phyloP scores from a whole-genome alignment of 2,329 filamentous ascomycete species.

The Triangularia setosa region DNA sequence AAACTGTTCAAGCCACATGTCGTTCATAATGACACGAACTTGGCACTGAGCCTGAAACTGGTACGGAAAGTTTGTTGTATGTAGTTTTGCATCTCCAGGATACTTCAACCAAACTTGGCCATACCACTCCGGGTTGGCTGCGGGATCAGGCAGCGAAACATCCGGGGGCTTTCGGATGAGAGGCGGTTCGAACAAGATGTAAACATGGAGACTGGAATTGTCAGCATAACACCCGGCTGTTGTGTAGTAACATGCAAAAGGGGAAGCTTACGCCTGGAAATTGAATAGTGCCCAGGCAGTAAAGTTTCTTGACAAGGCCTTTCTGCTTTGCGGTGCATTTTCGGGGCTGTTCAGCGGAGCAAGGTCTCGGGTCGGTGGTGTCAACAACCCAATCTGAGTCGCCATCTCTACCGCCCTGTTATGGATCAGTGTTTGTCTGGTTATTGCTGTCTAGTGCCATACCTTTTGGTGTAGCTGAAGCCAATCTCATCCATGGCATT shows the following conservation, averaged over 20 bases:
- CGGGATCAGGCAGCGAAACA: conserved; percentile 31
- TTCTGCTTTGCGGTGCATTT: background rate
- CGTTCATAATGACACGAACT: conserved; percentile 35
- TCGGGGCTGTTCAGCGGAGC: background rate
- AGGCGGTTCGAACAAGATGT: conserved; percentile 18
- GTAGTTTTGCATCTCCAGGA: conserved; percentile 25
- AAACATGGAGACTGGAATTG: conserved; percentile 27
- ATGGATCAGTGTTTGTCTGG: no score
- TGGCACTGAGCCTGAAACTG: conserved; percentile 28
- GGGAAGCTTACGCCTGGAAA: background rate
- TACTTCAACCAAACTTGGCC: conserved; percentile 37
- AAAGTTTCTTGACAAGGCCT: conserved; percentile 7
- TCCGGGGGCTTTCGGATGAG: conserved; percentile 30
- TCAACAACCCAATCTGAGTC: conserved; percentile 24
- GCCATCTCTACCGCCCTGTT: conserved; percentile 23
- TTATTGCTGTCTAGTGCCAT: no score
- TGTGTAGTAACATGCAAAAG: background rate
- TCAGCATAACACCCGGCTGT: conserved; percentile 19
- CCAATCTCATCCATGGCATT: conserved; percentile 28
- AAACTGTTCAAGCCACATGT: conserved; percentile 22
- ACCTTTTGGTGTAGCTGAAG: conserved; percentile 18
- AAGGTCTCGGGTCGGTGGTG: background rate
- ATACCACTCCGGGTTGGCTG: conserved; percentile 28
- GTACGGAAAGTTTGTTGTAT: conserved; percentile 27
- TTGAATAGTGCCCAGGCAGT: conserved; percentile 11